Evolutionary conservation across 371 early-diverging fungal genomes (phyloP), one percentile per base, ranked within the genome.

Genomic region (Coemansia sp.): DNA sequence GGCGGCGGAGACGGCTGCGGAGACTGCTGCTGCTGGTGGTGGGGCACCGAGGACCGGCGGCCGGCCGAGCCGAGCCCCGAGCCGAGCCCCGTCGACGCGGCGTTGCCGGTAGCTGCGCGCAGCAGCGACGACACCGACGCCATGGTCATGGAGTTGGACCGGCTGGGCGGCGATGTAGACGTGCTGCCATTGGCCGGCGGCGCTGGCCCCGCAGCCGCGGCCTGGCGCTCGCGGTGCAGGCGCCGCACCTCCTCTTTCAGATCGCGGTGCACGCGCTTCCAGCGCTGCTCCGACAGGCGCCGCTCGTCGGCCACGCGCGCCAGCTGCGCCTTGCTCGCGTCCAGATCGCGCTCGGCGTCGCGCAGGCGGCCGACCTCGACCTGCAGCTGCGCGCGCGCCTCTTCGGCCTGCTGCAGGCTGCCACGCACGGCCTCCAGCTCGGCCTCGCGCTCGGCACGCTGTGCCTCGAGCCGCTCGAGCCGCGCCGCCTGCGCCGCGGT

Each of bases 201-300:
- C n/a, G 53, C 10, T 20, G 53, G 20, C 36, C 7, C 14, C 4
- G 53, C 53, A 10, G 42, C 42, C 4, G 51, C 51, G 16, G 55
- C 14, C 58, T 63, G 63, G 32, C 55, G 59, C 50, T 81, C 69
- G 35, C 80, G 73, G 34, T 76, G 76, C 34, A 88, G 62, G 57
- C 84, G 83, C 16, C 85, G 78, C 11, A 88, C 73, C 63, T 86
- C 86, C 35, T 90, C 90, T 57, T 90, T 90, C 59, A 89, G 60
- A 5, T 85, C 86, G 78, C 87, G 77, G 62, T 88, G 88, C 16
- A 88, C 70, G 1, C 83, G 82, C 65, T 87, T 87, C 49, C 87
- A 75, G 57, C 88, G 86, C 34, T 79, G 75, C 67, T 89, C 89
- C 3, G 85, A 81, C 50, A 86, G 70, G 48, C 75, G 80, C 57